Evolutionary conservation across 2,329 filamentous ascomycete genomes (phyloP), one percentile per base, ranked within the genome.

Genomic region (Colletotrichum phormii): DNA sequence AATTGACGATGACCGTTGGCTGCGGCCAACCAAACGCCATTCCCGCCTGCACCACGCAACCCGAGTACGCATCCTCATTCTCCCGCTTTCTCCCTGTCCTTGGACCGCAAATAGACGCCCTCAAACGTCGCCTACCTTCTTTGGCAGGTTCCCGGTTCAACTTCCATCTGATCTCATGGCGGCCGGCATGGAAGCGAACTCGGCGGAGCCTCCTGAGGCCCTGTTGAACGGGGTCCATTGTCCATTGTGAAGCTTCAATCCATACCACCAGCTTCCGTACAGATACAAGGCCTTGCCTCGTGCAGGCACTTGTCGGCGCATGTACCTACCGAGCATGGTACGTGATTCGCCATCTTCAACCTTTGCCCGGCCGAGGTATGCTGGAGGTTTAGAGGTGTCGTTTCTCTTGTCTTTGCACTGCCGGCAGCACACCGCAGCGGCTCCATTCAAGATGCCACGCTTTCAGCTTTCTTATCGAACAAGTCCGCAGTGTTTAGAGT

Each of bases 11-110:
- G 59, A 18, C 60, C 35, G 66, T 70, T 70, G 71, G 66, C 66
- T 61, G 60, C 71, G 24, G 66, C 71, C 60, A 57, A 70, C 71
- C 66, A 72, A 61, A 70, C 60, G 71, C 71, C 60, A 55, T 72
- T 70, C 49, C 60, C 70, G 65, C 26, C 59, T 54, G 35, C 70
- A 70, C 46, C 66, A 61, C 70, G 54, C 60, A 31, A 64, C 42
- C 37, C 15, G 33, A 54, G 46, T 31, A 37, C 61, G 61, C 49
- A 62, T 33, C 12, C 13, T 42, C 35, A 9, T 18, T 26, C n/a
- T 54, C 24, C 58, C 58, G 37, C 18, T 33, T 5, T 6, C 42
- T 22, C 5, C 33, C 22, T 24, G n/a, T 26, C 35, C 58, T n/a
- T 12, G 31, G 11, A 42, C 33, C 66, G 66, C 51, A 64, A 72